Evolutionary conservation across 2,329 filamentous ascomycete genomes (phyloP), one percentile per base, ranked within the genome.

Genomic region (Cercospora berteroae): DNA sequence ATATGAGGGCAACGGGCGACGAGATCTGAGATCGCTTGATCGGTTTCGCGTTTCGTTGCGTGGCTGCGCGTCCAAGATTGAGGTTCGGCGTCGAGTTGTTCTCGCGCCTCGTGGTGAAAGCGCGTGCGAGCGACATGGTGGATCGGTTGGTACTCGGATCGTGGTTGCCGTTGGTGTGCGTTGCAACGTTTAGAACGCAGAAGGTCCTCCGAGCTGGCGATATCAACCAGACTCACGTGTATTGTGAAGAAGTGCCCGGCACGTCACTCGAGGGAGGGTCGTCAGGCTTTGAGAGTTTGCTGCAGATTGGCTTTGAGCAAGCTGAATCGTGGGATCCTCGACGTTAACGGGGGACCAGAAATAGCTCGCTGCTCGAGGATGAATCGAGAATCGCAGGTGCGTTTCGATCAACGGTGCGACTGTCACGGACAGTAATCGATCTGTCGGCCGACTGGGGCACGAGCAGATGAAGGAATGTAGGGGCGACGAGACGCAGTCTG

Each of bases 1-100:
- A 96, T 59, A 97, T 84, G 70, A 99, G 86, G 79, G 93, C 89
- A 63, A 97, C 86, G 0, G 95, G 95, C 3, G 86, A 88, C 1
- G 95, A 99, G 77, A 99, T 99, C 82, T 93, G 89, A 77, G 85
- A 79, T 67, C 90, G 87, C 72, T 88, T 82, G 63, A 83, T 79
- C 76, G 84, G 79, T 76, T 80, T 71, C 72, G 75, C 77, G 72
- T 72, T 77, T 68, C 79, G 83, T 77, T 84, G 86, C 74, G 80
- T 83, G 67, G 80, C 79, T 72, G 79, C 79, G 61, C 81, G 80
- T 44, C 77, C 75, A 52, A 79, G 69, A 27, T 71, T 71, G 39
- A 72, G 55, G 77, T 79, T 71, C 71, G 69, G 58, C 62, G 70
- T 67, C 42, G 71, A 66, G 27, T 83, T 82, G 73, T 86, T 84